phyloP scores from a whole-genome alignment of 2,329 filamentous ascomycete genomes.

The Aspergillus fijiensis region DNA sequence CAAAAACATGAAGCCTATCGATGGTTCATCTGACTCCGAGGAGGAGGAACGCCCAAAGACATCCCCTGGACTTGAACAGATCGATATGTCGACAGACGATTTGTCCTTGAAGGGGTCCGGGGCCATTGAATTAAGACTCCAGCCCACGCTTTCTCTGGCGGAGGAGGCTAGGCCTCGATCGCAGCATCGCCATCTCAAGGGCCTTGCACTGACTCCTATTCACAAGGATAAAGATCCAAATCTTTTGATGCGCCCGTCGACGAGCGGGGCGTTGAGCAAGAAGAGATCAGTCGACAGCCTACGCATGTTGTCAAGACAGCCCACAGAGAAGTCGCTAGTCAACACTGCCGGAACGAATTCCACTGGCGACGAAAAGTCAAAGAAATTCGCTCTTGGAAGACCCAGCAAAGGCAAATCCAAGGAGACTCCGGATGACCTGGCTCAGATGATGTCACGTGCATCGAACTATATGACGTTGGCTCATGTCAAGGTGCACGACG shows the following conservation, averaged over 20 bases:
- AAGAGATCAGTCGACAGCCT: slow-evolving; percentile 46
- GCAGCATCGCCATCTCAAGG: slow-evolving; percentile 31
- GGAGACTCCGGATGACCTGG: slow-evolving; percentile 79
- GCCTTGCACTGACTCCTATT: slow-evolving; percentile 37
- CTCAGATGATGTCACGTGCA: slow-evolving; percentile 92
- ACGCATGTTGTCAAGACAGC: slow-evolving; percentile 34
- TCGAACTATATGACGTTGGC: slow-evolving; percentile 97
- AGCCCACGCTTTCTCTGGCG: slow-evolving; percentile 69
- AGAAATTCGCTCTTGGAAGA: slow-evolving; percentile 48
- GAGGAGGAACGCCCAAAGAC: slow-evolving; percentile 22
- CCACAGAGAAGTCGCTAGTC: slow-evolving; percentile 39
- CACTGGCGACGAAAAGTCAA: slow-evolving; percentile 44
- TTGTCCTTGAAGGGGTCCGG: slow-evolving; percentile 62
- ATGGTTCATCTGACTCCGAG: slow-evolving; percentile 48
- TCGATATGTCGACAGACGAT: slow-evolving; percentile 45
- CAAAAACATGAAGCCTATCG: slow-evolving; percentile 52
- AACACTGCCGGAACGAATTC: slow-evolving; percentile 28
- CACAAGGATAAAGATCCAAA: slow-evolving; percentile 27
- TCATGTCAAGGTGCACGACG: slow-evolving; percentile 90
- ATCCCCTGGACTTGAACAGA: slow-evolving; percentile 40
- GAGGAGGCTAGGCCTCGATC: slow-evolving; percentile 38
- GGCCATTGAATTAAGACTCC: slow-evolving; percentile 76
- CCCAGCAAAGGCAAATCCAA: slow-evolving; percentile 55
- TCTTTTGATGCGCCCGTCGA: slow-evolving; percentile 26
- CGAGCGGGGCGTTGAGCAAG: slow-evolving; percentile 34